phyloP scores from a whole-genome alignment of 805 yeast species.

The Starmerella stigmatis region DNA sequence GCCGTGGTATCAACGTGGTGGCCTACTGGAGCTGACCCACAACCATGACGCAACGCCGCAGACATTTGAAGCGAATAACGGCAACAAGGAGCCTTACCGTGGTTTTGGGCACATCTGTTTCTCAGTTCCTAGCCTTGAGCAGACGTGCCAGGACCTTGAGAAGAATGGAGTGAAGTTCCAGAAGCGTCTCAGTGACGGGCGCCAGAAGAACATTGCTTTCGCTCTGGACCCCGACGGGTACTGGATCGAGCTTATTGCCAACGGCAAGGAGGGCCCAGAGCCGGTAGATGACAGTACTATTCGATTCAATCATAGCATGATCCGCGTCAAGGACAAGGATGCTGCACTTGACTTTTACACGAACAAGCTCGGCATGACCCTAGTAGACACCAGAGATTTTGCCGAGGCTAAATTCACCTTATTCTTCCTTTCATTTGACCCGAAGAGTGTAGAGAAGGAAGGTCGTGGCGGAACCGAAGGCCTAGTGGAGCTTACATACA shows the following conservation, averaged over 20 bases:
- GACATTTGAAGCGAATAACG: constrained; percentile 55
- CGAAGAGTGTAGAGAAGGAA: constrained; percentile 34
- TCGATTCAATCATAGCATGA: constrained; percentile 81
- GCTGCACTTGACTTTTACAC: constrained; percentile 68
- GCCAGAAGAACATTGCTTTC: constrained; percentile 88
- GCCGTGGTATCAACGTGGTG: constrained; percentile 38
- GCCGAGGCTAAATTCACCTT: constrained; percentile 70
- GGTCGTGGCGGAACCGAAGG: constrained; percentile 45
- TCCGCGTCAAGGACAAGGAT: constrained; percentile 77
- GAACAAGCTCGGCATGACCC: constrained; percentile 69
- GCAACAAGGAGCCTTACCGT: constrained; percentile 72
- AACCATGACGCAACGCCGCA: constrained; percentile 54
- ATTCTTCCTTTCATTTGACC: constrained; percentile 71
- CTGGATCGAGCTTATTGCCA: constrained; percentile 85
- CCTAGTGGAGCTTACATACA: constrained; percentile 80
- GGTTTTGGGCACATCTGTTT: constrained; percentile 94
- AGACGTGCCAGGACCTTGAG: constrained; percentile 49
- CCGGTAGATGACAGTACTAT: constrained; percentile 28
- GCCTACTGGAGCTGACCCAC: constrained; percentile 77
- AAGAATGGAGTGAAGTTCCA: constrained; percentile 60
- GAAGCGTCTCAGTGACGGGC: constrained; percentile 78
- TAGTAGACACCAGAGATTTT: constrained; percentile 47
- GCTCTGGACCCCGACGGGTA: constrained; percentile 93
- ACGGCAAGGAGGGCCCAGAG: constrained; percentile 27
- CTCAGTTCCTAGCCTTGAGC: constrained; percentile 68